Conservation (phyloP, 169 alveolate genomes). For the Theileria annulata region DNA sequence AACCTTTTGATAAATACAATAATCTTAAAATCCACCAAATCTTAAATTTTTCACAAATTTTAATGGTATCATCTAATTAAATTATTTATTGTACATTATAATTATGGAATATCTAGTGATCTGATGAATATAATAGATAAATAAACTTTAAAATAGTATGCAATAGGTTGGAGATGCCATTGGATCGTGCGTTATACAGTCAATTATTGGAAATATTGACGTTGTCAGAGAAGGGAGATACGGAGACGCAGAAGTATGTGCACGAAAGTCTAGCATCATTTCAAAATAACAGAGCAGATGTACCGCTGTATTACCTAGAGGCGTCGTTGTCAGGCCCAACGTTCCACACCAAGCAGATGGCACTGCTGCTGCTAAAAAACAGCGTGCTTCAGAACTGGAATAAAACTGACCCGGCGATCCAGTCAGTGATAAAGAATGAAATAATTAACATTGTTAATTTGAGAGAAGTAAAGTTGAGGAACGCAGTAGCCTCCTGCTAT, state of each 20-base stretch:
- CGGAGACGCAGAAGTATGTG: constrained; percentile 61
- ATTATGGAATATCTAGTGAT: too few relatives aligned
- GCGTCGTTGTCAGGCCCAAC: constrained; percentile 41
- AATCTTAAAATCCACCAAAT: too few relatives aligned
- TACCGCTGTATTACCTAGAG: constrained; percentile 46
- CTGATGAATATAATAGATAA: too few relatives aligned
- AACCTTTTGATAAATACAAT: too few relatives aligned
- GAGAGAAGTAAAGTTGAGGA: constrained; percentile 45
- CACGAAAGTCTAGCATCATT: constrained; percentile 34
- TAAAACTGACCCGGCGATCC: constrained; percentile 13
- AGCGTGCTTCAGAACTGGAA: constrained; percentile 31
- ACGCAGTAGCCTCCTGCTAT: constrained; percentile 36
- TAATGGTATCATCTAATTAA: too few relatives aligned
- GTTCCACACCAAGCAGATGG: constrained; percentile 60
- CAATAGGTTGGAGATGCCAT: constrained; percentile 2
- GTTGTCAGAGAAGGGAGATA: constrained; percentile 46
- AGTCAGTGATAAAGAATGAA: constrained; percentile 38
- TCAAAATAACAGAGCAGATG: constrained; percentile 28
- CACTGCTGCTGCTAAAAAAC: constrained; percentile 46
- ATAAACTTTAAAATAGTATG: too few relatives aligned
- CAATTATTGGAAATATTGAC: constrained; percentile 39
- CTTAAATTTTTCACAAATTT: too few relatives aligned
- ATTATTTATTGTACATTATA: too few relatives aligned
- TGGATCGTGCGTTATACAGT: constrained; percentile 24
- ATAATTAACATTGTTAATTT: constrained; percentile 33